Evolutionary conservation across 2,329 filamentous ascomycete species (phyloP).

Genomic region (Trichoderma sp.): DNA sequence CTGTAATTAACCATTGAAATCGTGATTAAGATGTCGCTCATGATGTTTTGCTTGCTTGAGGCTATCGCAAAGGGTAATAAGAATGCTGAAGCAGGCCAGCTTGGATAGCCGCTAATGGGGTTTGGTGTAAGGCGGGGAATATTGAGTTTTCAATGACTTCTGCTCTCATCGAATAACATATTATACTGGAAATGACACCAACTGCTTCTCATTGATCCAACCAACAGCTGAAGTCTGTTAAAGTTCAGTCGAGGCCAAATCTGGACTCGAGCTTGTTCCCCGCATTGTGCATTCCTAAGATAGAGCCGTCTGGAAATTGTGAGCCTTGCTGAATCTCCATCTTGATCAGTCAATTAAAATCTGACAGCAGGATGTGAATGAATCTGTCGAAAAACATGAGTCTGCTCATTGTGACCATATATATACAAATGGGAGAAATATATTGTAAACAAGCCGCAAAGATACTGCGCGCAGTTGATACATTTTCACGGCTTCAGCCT

Average conservation of each 20-base stretch:
- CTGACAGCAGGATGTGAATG: background rate
- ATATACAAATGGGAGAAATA: background rate
- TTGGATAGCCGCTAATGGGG: background rate
- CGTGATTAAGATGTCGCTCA: background rate
- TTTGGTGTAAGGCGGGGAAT: background rate
- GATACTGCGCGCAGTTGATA: background rate
- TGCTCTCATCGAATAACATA: background rate
- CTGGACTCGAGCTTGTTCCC: background rate
- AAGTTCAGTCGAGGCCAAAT: background rate
- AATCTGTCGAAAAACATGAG: background rate
- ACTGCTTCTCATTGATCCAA: background rate
- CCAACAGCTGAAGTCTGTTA: background rate
- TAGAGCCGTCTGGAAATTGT: background rate
- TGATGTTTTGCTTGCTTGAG: background rate
- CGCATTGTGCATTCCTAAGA: background rate
- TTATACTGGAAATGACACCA: background rate
- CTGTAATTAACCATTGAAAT: background rate
- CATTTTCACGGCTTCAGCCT: background rate
- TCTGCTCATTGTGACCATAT: background rate
- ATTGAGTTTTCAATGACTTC: conserved; percentile 3
- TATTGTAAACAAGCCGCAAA: background rate
- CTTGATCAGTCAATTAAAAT: background rate
- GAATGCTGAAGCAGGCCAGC: background rate
- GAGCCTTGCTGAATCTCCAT: background rate
- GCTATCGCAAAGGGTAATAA: background rate